phyloP scores from a whole-genome alignment of 2,329 filamentous ascomycete genomes.

The Fusarium papillatum region DNA sequence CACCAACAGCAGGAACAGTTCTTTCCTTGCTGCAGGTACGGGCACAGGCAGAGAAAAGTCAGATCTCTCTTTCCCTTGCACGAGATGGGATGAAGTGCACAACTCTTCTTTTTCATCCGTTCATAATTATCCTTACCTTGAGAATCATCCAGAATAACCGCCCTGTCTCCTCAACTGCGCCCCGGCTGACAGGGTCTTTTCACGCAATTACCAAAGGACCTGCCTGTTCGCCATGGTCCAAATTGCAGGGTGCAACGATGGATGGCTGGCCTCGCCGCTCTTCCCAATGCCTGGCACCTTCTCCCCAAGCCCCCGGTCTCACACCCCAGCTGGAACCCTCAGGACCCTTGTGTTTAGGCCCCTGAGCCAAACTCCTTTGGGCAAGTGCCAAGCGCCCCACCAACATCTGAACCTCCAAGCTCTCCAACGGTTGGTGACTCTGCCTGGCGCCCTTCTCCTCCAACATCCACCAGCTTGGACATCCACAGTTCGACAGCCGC shows the following conservation, averaged over 20 bases:
- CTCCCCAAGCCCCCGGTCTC: slow-evolving; percentile 22
- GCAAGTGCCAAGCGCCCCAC: slow-evolving; percentile 35
- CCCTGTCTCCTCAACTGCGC: background rate
- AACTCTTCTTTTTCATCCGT: background rate
- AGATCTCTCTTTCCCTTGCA: background rate
- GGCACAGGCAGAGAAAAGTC: background rate
- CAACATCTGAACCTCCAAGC: slow-evolving; percentile 25
- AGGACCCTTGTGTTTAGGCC: slow-evolving; percentile 18
- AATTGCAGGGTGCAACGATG: slow-evolving; percentile 35
- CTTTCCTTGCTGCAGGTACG: background rate
- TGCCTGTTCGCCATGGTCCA: slow-evolving; percentile 8
- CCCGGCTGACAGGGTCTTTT: background rate
- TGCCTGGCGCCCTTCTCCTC: slow-evolving; percentile 10
- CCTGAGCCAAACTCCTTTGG: slow-evolving; percentile 38
- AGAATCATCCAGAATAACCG: background rate
- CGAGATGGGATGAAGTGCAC: background rate
- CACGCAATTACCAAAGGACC: background rate
- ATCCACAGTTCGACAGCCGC: slow-evolving; percentile 27
- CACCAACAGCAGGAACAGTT: background rate
- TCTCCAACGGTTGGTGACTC: slow-evolving; percentile 34
- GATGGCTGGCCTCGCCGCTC: background rate
- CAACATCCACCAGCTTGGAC: slow-evolving; percentile 23
- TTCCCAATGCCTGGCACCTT: slow-evolving; percentile 6
- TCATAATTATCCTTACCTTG: background rate
- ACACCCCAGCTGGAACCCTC: slow-evolving; percentile 1